Evolutionary conservation across 305 asterid species (phyloP).

Genomic region (Fraxinus paxiana): DNA sequence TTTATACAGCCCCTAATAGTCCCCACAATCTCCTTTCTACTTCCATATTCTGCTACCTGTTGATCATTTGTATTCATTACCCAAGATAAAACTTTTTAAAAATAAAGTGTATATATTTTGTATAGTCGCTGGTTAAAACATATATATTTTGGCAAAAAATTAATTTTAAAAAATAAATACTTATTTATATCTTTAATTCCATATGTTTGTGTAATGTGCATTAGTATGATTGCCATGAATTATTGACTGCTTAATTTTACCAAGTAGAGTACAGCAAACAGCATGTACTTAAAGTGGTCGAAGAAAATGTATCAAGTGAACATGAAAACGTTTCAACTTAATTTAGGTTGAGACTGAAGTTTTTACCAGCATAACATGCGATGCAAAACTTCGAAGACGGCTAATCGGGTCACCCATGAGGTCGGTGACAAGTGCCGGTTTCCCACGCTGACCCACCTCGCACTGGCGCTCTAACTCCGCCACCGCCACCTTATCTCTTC

Average conservation of each 20-base stretch:
- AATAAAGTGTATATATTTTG: not conserved
- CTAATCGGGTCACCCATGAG: constrained; percentile 85
- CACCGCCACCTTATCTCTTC: constrained; percentile 62
- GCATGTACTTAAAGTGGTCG: not conserved
- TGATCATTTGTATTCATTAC: not conserved
- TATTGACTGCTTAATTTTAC: not conserved
- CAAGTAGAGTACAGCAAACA: not conserved
- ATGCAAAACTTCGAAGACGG: constrained; percentile 54
- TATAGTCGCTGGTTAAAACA: not conserved
- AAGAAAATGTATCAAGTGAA: not conserved
- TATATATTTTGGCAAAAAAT: not conserved
- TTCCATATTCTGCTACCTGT: constrained; percentile 65
- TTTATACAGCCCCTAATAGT: constrained; percentile 69
- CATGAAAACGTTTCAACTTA: not conserved
- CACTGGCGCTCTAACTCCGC: constrained; percentile 71
- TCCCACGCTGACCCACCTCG: constrained; percentile 63
- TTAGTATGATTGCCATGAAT: not conserved
- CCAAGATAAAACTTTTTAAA: not conserved
- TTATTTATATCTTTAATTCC: not conserved
- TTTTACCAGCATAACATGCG: constrained; percentile 69
- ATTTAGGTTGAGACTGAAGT: not conserved
- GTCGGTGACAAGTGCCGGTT: constrained; percentile 60
- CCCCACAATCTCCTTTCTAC: constrained; percentile 56
- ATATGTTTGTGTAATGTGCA: not conserved
- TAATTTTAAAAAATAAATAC: not conserved